Conservation (phyloP, 768 basidiomycete species). For the Hericium coralloides region DNA sequence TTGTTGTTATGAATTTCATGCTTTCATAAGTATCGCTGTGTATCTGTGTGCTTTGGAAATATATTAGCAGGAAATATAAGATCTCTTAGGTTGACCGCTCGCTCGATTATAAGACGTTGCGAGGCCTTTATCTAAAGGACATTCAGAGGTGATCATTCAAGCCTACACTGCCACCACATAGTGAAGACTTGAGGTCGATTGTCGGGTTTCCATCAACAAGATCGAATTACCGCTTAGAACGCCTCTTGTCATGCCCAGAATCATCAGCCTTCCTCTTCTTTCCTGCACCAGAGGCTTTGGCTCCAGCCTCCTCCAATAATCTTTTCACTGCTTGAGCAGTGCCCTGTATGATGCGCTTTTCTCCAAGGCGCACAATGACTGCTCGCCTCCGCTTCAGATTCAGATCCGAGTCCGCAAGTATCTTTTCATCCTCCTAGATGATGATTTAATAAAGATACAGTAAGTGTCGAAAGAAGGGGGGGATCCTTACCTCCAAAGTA, state of each 20-base stretch:
- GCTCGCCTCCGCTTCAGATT: slow-evolving; percentile 48
- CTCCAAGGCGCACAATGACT: slow-evolving; percentile 65
- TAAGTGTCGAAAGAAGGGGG: background rate
- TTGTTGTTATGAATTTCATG: too few relatives aligned
- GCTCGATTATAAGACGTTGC: too few relatives aligned
- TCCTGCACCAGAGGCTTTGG: background rate
- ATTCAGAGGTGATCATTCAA: too few relatives aligned
- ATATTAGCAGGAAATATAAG: too few relatives aligned
- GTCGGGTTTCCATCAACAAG: background rate
- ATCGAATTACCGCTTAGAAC: background rate
- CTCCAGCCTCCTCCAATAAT: background rate
- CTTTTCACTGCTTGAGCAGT: background rate
- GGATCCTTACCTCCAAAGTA: slow-evolving; percentile 42
- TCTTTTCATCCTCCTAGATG: slow-evolving; percentile 40
- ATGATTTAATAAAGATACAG: background rate
- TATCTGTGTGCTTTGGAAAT: too few relatives aligned
- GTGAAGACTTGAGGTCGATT: background rate
- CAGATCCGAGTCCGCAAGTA: slow-evolving; percentile 22
- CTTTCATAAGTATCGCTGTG: too few relatives aligned
- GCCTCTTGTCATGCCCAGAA: background rate
- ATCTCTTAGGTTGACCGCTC: too few relatives aligned
- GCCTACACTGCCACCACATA: background rate
- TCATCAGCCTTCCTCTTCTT: background rate
- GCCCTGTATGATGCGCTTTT: slow-evolving; percentile 56
- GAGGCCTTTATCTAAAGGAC: too few relatives aligned